Evolutionary conservation across 768 basidiomycete genomes (phyloP).

Genomic region (Mycena galericulata): DNA sequence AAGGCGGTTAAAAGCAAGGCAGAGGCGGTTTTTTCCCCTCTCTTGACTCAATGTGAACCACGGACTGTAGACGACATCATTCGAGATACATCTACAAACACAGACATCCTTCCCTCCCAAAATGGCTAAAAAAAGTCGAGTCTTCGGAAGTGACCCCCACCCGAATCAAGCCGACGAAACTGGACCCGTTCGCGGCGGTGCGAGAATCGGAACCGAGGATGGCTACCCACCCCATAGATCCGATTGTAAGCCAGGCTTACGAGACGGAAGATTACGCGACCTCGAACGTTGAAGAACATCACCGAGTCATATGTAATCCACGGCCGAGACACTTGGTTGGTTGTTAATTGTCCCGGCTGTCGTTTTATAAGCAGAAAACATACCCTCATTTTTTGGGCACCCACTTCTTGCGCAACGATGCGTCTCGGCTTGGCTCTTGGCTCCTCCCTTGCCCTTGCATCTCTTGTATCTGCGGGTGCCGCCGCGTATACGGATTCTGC

Average conservation of each 20-base stretch:
- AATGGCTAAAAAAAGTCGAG: too few species aligned
- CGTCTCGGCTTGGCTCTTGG: conserved; percentile 27
- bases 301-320: conserved; percentile 22
- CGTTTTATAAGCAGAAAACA: conserved; percentile 26
- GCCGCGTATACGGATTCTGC: conserved; percentile 5
- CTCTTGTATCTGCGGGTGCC: not conserved
- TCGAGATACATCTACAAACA: too few species aligned
- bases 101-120: too few species aligned
- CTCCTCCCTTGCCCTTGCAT: conserved; percentile 8
- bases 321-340: conserved; percentile 19
- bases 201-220: not conserved
- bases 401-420: conserved; percentile 30
- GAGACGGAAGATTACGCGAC: conserved; percentile 23
- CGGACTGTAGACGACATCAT: too few species aligned
- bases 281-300: conserved; percentile 28
- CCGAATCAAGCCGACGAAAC: too few species aligned
- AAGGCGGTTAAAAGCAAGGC: too few species aligned
- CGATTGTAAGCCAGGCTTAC: conserved; percentile 23
- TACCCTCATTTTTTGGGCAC: not conserved
- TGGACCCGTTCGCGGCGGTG: too few species aligned
- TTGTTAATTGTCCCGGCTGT: conserved; percentile 9
- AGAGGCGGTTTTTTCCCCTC: too few species aligned
- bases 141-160: too few species aligned
- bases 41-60: too few species aligned
- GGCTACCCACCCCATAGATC: not conserved